Evolutionary conservation across 805 yeast species (phyloP), one percentile per base, ranked within the genome.

Genomic region (Candida nemodendra): DNA sequence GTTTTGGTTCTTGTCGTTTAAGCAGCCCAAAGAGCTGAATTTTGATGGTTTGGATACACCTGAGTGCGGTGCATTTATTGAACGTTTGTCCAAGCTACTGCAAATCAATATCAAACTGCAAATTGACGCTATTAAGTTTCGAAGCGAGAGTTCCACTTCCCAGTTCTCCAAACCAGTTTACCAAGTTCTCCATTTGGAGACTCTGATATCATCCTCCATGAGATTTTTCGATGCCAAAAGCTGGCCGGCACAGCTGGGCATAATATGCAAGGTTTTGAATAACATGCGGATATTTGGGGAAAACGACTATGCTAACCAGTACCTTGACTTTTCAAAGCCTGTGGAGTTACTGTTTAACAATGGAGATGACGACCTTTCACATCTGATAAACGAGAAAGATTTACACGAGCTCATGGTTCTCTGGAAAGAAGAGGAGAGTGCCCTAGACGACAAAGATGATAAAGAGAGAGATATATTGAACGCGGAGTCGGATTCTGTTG

Each of bases 31-130:
- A 16, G 36, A 36, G 30, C 17, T 47, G 36, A 21, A 27, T 21
- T 49, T 49, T 25, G 53, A 49, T 35, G 50, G 53, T 3, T 22
- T 49, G 15, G 46, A 49, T 9, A 42, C 41, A 7, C 40, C 39
- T 9, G 48, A 45, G 23, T 42, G 50, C 16, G 18, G 17, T 12
- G 26, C 13, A 9, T 49, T 49, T 26, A 34, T 49, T 8, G 18
- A 34, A 11, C 34, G 37, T 14, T 33, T 49, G 15, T 27, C 35
- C 5, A 33, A 34, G 13, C 11, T 40, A 4, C 18, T 46, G 24
- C 36, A 32, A 3, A 30, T 44, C 3, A 18, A 34, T 16, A 36
- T 49, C 5, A 14, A 24, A 4, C 24, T 49, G 24, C 34, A 45
- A 12, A 38, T 44, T 6, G 53, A 41, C 14, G 9, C 28, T 11